phyloP scores from a whole-genome alignment of 352 stramenopile genomes.

The Globisporangium acanthophoron region DNA sequence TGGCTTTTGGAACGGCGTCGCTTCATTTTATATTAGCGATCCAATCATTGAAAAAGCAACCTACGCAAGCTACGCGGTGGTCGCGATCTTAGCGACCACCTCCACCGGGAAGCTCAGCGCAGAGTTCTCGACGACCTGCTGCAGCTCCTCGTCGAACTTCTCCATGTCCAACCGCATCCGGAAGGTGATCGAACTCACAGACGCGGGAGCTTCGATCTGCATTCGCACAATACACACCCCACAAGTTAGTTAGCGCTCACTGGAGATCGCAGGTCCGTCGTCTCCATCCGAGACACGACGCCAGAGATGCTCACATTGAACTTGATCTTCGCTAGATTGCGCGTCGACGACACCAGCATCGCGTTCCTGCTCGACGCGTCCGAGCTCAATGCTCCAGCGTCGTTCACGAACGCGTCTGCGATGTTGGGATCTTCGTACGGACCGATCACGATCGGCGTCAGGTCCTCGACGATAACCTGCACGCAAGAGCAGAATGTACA shows the following conservation, averaged over 20 bases:
- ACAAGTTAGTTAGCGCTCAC: neutral
- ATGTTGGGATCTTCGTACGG: slow-evolving; percentile 84
- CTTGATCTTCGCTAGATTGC: slow-evolving; percentile 55
- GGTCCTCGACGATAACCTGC: slow-evolving; percentile 45
- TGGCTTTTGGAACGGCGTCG: neutral
- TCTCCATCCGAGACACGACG: neutral
- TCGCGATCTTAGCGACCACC: slow-evolving; percentile 27
- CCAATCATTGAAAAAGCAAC: neutral
- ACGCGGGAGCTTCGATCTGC: slow-evolving; percentile 14
- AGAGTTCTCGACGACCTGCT: slow-evolving; percentile 54
- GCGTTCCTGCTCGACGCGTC: slow-evolving; percentile 26
- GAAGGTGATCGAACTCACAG: slow-evolving; percentile 20
- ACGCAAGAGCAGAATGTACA: neutral
- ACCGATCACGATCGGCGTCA: slow-evolving; percentile 56
- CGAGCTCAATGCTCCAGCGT: slow-evolving; percentile 14
- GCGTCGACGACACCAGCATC: slow-evolving; percentile 43
- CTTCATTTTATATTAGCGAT: neutral
- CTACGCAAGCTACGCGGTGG: neutral
- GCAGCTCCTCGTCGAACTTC: slow-evolving; percentile 55
- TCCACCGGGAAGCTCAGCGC: slow-evolving; percentile 43
- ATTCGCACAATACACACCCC: neutral
- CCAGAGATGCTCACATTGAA: slow-evolving; percentile 23
- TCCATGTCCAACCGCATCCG: slow-evolving; percentile 57
- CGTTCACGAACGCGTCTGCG: slow-evolving; percentile 53
- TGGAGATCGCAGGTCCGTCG: neutral